A percentile compares a stretch with the other conserved stretches of the same genome.
Evolutionary conservation across 139 green algal species (phyloP).

Genomic region (Pedinophyceae sp.): DNA sequence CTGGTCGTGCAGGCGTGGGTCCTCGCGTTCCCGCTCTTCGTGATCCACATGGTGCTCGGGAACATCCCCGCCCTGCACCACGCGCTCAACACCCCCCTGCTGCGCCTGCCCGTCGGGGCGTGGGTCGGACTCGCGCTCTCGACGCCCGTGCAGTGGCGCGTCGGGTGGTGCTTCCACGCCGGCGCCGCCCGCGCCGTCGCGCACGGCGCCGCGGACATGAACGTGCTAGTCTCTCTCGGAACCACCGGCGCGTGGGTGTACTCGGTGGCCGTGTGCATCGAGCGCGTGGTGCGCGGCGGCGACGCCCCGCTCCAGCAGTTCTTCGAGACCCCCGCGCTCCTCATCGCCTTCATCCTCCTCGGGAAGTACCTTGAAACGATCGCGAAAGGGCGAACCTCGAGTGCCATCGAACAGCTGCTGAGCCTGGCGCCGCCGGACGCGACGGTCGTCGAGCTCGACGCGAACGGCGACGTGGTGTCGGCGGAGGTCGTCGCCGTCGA

Average conservation of each 20-base stretch:
- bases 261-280: slow-evolving; percentile 59
- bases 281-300: slow-evolving; percentile 20
- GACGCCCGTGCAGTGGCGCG: slow-evolving; percentile 55
- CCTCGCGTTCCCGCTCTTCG: not conserved
- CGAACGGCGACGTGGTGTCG: not conserved
- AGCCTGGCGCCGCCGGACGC: slow-evolving; percentile 3
- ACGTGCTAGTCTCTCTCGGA: slow-evolving; percentile 82
- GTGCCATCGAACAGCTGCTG: slow-evolving; percentile 31
- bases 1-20: not conserved
- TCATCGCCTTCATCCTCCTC: slow-evolving; percentile 92
- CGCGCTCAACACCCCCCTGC: slow-evolving; percentile 21
- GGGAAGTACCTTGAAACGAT: slow-evolving; percentile 73
- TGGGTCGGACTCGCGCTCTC: slow-evolving; percentile 67
- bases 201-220: slow-evolving; percentile 49
- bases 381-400: slow-evolving; percentile 59
- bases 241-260: slow-evolving; percentile 89
- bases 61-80: slow-evolving; percentile 5
- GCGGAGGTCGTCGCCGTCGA: not conserved
- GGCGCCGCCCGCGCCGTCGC: slow-evolving; percentile 54
- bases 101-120: slow-evolving; percentile 49
- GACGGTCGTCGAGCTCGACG: slow-evolving; percentile 38
- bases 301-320: slow-evolving; percentile 36
- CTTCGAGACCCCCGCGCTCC: slow-evolving; percentile 92
- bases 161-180: slow-evolving; percentile 53
- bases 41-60: not conserved